Base-by-base conservation (phyloP, 1,139 yeast genomes). In the Debaryomycetaceae sp. region DNA sequence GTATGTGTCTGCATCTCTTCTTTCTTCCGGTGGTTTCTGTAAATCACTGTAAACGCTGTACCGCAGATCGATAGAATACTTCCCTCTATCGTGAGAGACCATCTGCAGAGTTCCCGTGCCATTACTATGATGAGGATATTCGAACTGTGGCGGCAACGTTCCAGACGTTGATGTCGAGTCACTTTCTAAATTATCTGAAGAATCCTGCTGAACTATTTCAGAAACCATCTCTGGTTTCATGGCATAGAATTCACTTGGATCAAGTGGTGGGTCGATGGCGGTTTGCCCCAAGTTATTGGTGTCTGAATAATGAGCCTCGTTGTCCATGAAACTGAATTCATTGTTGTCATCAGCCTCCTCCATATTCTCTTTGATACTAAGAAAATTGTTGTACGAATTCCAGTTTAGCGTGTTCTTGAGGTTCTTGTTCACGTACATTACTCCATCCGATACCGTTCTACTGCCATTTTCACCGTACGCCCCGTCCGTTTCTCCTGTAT, bases 371-470 rank as follows among this genome's bases (percentile, higher is more conserved):
- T 27, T 27, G 31, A 27, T 27, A 11, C 31, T 27, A 3, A 27
- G 11, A 11, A 27, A 27, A 11, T 27, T 27, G 31, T 27, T 27
- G 31, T 27, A 27, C 11, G 31, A 27, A 11, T 27, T 27, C 31
- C 31, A 27, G 4, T 27, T 27, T 7, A 11, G 8, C 2, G 31
- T 27, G 11, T 27, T 27, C 31, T 27, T 27, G 31, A 27, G 31
- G 31, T 27, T 27, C 11, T 27, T 27, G 11, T 37, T 37, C 8
- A 36, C 24, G 23, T 39, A 38, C 13, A 56, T 53, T 7, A 49
- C 48, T 6, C 59, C 56, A 42, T 57, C 60, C 2, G 60, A 57
- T 8, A 52, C 43, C 3, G 55, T 48, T 46, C 60, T 37, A 38
- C 36, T 38, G 6, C 36, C 8, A 27, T 27, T 27, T 7, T 11